phyloP scores from a whole-genome alignment of 2,329 filamentous ascomycete genomes.

The Paraconiothyrium sp. region DNA sequence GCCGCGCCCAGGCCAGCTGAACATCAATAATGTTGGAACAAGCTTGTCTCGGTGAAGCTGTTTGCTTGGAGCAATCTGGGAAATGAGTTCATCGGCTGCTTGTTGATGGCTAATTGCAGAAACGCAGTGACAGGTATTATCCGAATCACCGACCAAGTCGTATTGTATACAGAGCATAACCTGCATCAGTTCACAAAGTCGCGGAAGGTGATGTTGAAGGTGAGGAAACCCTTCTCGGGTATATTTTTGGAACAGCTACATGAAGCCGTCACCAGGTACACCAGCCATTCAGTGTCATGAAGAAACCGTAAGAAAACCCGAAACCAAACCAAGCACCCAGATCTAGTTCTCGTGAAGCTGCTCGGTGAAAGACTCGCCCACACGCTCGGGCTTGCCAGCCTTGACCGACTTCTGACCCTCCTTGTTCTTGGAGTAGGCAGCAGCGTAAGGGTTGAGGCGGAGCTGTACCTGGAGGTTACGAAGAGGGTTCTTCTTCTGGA shows the following conservation, averaged over 20 bases:
- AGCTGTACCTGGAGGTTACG: constrained; percentile 98
- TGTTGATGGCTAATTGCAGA: no score
- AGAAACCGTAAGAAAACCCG: constrained; percentile 31
- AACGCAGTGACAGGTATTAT: background rate
- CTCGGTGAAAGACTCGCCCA: constrained; percentile 62
- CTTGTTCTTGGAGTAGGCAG: constrained; percentile 87
- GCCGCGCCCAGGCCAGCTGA: no score
- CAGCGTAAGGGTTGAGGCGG: constrained; percentile 97
- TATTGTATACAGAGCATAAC: no score
- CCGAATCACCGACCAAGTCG: background rate
- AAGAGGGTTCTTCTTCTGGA: constrained; percentile 99
- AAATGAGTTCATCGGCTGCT: no score
- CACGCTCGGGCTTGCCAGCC: constrained; percentile 67
- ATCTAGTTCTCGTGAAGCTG: constrained; percentile 62
- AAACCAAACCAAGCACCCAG: constrained; percentile 44
- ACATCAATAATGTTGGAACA: no score
- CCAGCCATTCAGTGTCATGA: constrained; percentile 24
- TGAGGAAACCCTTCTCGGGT: constrained; percentile 33
- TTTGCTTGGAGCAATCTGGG: no score
- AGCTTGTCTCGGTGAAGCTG: no score
- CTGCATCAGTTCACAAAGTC: background rate
- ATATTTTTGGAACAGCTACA: constrained; percentile 42
- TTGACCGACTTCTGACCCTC: constrained; percentile 75
- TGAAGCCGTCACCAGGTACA: constrained; percentile 34
- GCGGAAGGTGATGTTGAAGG: background rate